phyloP scores from a whole-genome alignment of 345 rosid genomes.

The Salix udensis region DNA sequence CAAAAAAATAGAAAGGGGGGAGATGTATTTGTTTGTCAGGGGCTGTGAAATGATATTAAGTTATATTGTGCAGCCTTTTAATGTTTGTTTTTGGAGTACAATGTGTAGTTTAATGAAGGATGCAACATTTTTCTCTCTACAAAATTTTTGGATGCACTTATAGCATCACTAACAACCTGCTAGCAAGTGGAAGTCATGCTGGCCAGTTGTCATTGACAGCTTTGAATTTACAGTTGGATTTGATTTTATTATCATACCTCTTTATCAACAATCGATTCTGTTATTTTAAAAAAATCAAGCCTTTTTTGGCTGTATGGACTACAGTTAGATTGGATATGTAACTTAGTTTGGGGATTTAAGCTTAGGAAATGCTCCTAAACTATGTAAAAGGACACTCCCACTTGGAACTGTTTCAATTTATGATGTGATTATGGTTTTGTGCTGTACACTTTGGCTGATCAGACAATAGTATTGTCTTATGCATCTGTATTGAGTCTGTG shows the following conservation, averaged over 20 bases:
- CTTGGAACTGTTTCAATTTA: neutral
- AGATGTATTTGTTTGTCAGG: too few relatives aligned
- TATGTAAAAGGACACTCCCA: neutral
- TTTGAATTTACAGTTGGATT: neutral
- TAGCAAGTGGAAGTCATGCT: neutral
- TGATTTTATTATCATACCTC: neutral
- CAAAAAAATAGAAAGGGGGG: neutral
- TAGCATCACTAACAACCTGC: neutral
- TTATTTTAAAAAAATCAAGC: neutral
- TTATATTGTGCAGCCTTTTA: neutral
- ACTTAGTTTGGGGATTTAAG: neutral
- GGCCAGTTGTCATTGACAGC: neutral
- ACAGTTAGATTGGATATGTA: neutral
- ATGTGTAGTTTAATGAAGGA: neutral
- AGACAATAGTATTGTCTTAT: neutral
- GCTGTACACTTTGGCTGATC: neutral
- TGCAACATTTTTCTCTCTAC: neutral
- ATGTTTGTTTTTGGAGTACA: neutral
- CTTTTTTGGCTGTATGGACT: neutral
- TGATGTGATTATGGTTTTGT: neutral
- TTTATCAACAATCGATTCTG: neutral
- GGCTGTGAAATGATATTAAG: neutral
- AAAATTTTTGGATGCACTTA: neutral
- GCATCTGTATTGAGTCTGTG: neutral
- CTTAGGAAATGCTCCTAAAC: neutral